Base-by-base conservation (phyloP, 176 grass and related monocot species). In the Saccharum officinarum region DNA sequence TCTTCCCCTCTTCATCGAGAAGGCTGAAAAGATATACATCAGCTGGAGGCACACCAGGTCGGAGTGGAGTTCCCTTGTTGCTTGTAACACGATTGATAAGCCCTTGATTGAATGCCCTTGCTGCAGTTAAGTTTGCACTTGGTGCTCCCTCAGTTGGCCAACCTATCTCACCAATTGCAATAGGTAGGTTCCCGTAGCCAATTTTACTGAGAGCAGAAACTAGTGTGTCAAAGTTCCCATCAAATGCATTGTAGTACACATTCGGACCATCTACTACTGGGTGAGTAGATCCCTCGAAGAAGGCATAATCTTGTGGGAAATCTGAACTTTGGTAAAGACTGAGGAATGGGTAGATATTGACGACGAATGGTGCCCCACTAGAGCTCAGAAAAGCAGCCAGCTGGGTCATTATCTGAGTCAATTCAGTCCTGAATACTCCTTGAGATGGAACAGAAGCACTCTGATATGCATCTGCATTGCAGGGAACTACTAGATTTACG, bases 241-340 rank as follows among this genome's bases (percentile, higher is more conserved):
- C 97, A 70, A 95, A 98, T 72, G 97, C 93, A 87, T 98, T 96
- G 84, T 98, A 95, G 63, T 95, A 98, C 17, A 90, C 84, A 50
- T 95, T 98, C 1, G 91, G 67, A 8, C 95, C 95, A 67, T 98
- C 95, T 64, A 92, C 91, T 75, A 98, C 80, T 16, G 95, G 95
- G 77, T 98, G 95, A 81, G 93, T 93, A 67, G 95, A 95, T 64
- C 95, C 95, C 64, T 90, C 93, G 17, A 98, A 98, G 66, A 98
- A 98, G 57, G 95, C 95, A 87, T 98, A 98, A 84, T 98, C 95
- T 90, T 98, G 89, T 54, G 95, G 95, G 66, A 98, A 98, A 71
- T 95, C 91, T 0, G 95, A 84, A 72, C 61, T 98, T 79, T 98
- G 95, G 57, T 95, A 98, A 28, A 98, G 92, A 88, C 93, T 95